These are phyloP conservation scores for Sporobolomyces phaffii DNA, from an alignment of 768 basidiomycete genomes.

Conservation along the genomic window DNA sequence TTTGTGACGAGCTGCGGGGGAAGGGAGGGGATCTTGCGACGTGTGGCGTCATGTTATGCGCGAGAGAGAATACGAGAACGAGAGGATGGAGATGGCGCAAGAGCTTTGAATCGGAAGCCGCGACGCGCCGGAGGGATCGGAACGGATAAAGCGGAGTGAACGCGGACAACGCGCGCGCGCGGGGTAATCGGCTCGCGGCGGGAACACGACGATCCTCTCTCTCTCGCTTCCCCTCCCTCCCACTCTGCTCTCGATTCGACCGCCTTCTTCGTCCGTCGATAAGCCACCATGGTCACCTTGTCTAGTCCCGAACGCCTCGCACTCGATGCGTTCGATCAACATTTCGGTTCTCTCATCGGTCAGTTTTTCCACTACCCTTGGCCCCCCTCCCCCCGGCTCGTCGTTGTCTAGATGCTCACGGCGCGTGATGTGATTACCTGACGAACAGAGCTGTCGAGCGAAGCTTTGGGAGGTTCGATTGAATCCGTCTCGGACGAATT, in stretches of 20 bases:
- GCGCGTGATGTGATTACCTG: too few species aligned
- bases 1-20: too few species aligned
- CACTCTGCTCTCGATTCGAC: neutral
- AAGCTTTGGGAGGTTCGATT: constrained; percentile 69
- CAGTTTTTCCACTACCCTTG: too few species aligned
- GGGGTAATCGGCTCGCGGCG: too few species aligned
- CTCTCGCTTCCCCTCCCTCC: neutral
- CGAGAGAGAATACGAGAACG: too few species aligned
- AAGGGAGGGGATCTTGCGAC: too few species aligned
- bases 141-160: neutral
- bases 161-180: too few species aligned
- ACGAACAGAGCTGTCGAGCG: constrained; percentile 79
- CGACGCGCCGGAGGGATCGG: neutral
- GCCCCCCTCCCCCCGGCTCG: neutral
- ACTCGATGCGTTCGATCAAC: constrained; percentile 18
- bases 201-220: too few species aligned
- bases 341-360: constrained; percentile 36
- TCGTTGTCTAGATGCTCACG: too few species aligned
- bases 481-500: constrained; percentile 85
- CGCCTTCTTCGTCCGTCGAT: neutral
- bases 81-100: too few species aligned
- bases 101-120: too few species aligned
- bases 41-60: too few species aligned
- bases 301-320: constrained; percentile 1
- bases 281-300: neutral